Evolutionary conservation across 148 eudicot species (phyloP).

Genomic region (Rhododendron ferrugineum): DNA sequence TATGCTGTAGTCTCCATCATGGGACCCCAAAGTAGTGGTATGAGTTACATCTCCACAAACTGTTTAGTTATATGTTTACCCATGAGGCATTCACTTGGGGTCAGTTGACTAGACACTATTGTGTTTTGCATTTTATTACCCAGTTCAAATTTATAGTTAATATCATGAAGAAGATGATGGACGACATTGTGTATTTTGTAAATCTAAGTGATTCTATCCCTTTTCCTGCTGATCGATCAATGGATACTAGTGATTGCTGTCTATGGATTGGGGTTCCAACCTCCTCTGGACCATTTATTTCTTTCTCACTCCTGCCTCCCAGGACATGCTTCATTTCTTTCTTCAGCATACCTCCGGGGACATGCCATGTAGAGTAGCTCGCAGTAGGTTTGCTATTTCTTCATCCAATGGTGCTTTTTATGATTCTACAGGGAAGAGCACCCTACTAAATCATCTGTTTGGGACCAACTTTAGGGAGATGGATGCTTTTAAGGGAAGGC

Average conservation of each 20-base stretch:
- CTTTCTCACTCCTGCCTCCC: not conserved
- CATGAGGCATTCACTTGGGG: not conserved
- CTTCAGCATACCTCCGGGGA: not conserved
- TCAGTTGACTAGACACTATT: not conserved
- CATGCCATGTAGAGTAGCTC: not conserved
- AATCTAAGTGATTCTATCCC: not conserved
- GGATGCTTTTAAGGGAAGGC: conserved; percentile 98
- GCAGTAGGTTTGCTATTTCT: not conserved
- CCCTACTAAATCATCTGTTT: conserved; percentile 76
- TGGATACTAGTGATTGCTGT: not conserved
- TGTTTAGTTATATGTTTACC: not conserved
- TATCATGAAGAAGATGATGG: not conserved
- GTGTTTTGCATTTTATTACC: not conserved
- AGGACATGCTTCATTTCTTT: not conserved
- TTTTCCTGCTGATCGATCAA: not conserved
- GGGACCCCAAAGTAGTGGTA: conserved; percentile 99
- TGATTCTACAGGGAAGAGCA: conserved; percentile 78
- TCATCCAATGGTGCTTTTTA: not conserved
- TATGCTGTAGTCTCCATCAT: conserved; percentile 95
- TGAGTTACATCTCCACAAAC: conserved; percentile 14
- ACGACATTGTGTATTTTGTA: not conserved
- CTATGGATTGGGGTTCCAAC: not conserved
- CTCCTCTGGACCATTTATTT: not conserved
- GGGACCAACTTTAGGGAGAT: conserved; percentile 88
- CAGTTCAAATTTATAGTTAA: not conserved